A percentile compares a stretch with the other conserved stretches of the same genome.
These are phyloP conservation scores for Pseudogymnoascus sp. DNA, from an alignment of 2,329 filamentous ascomycete species.

Conservation along the genomic window DNA sequence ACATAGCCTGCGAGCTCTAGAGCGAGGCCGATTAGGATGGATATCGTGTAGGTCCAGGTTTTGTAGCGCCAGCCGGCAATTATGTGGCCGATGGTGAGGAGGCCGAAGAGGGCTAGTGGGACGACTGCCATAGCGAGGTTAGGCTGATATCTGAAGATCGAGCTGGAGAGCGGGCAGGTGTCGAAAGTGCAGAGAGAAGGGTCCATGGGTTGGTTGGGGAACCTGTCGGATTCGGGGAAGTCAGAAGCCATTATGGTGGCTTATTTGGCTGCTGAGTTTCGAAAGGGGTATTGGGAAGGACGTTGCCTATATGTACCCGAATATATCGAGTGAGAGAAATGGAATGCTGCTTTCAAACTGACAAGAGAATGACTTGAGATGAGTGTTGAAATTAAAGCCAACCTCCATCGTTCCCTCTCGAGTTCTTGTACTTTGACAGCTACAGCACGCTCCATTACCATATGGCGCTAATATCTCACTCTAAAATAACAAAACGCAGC, in stretches of 20 bases:
- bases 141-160: slow-evolving; percentile 48
- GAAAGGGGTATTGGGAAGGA: not conserved
- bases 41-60: slow-evolving; percentile 35
- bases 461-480: not conserved
- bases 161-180: slow-evolving; percentile 31
- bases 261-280: not conserved
- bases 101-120: slow-evolving; percentile 45
- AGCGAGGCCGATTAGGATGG: slow-evolving; percentile 46
- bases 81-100: slow-evolving; percentile 38
- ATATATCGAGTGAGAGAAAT: not conserved
- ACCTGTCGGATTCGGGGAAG: not conserved
- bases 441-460: not conserved
- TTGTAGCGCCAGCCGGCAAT: slow-evolving; percentile 15
- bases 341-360: not conserved
- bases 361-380: not conserved
- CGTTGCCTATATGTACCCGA: not conserved
- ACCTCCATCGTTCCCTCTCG: not conserved
- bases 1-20: slow-evolving; percentile 54
- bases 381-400: not conserved
- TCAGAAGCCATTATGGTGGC: not conserved
- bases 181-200: slow-evolving; percentile 30
- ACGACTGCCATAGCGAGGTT: slow-evolving; percentile 45
- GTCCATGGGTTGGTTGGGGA: not conserved
- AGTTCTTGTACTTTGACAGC: not conserved
- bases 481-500: not conserved